Conservation (phyloP, 345 rosid genomes). For the Stellera chamaejasme region DNA sequence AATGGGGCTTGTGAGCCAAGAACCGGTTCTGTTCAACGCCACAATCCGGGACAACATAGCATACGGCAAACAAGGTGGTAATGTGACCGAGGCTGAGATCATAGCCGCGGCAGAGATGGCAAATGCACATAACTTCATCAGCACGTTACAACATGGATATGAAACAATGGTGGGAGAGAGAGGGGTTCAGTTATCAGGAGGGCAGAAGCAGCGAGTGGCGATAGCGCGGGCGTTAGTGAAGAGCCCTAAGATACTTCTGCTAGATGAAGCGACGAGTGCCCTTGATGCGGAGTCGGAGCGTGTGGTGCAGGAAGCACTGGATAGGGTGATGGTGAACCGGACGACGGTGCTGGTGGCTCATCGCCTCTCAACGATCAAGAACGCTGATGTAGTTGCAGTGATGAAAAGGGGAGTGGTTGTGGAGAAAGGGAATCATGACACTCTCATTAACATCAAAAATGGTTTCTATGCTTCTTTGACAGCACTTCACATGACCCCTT, state of each 20-base stretch:
- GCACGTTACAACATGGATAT: conserved; percentile 28
- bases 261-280: conserved; percentile 30
- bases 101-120: conserved; percentile 25
- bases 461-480: conserved; percentile 23
- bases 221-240: conserved; percentile 26
- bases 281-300: conserved; percentile 26
- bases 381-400: conserved; percentile 23
- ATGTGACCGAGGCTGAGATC: conserved; percentile 23
- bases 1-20: conserved; percentile 31
- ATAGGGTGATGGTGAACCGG: conserved; percentile 20
- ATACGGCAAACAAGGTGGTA: conserved; percentile 19
- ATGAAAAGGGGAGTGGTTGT: conserved; percentile 20
- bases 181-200: conserved; percentile 26
- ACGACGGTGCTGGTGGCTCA: conserved; percentile 22
- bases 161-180: conserved; percentile 25
- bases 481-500: conserved; percentile 12
- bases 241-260: conserved; percentile 16
- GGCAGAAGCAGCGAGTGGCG: conserved; percentile 31
- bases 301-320: conserved; percentile 24
- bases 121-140: conserved; percentile 28
- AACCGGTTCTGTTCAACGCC: conserved; percentile 17
- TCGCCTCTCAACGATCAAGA: conserved; percentile 21
- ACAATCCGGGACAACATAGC: conserved; percentile 27
- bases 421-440: conserved; percentile 26
- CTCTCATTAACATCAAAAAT: conserved; percentile 14